A percentile compares a stretch with the other conserved stretches of the same genome.
phyloP scores from a whole-genome alignment of 257 asterid genomes.

The Schizonepeta tenuifolia region DNA sequence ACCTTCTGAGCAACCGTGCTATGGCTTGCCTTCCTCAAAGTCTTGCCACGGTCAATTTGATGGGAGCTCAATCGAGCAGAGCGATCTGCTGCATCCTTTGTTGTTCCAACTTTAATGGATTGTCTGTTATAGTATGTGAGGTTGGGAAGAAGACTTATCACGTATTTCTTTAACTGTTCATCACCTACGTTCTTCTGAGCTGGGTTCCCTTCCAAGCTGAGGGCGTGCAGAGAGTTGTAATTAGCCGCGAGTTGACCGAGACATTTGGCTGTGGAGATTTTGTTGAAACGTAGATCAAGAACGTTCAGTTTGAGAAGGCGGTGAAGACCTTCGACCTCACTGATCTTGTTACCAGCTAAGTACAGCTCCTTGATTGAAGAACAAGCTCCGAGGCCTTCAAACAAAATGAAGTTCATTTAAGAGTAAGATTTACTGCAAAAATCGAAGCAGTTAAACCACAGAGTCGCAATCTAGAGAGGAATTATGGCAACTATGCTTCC shows the following conservation, averaged over 20 bases:
- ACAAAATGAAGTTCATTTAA: conserved; percentile 24
- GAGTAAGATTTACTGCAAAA: conserved; percentile 3
- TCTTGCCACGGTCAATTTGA: conserved; percentile 62
- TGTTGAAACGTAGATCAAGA: conserved; percentile 90
- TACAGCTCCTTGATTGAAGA: conserved; percentile 88
- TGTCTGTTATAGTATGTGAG: conserved; percentile 78
- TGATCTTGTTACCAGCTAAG: conserved; percentile 94
- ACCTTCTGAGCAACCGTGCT: conserved; percentile 56
- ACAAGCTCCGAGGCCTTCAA: conserved; percentile 86
- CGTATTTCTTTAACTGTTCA: conserved; percentile 75
- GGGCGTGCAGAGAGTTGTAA: conserved; percentile 84
- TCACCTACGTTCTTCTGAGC: conserved; percentile 95
- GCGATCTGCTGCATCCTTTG: conserved; percentile 74
- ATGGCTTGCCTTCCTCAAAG: conserved; percentile 55
- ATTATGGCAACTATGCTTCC: background rate
- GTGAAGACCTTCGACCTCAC: conserved; percentile 99
- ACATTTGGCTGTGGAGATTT: conserved; percentile 85
- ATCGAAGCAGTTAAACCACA: background rate
- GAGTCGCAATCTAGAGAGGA: background rate
- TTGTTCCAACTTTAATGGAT: conserved; percentile 63
- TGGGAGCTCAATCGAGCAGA: conserved; percentile 70
- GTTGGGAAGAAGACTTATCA: conserved; percentile 82
- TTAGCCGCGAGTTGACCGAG: conserved; percentile 99
- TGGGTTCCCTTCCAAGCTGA: conserved; percentile 93
- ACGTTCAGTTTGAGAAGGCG: conserved; percentile 85